Base-by-base conservation (phyloP, 2,329 filamentous ascomycete genomes). In the Neonectria neomacrospora region DNA sequence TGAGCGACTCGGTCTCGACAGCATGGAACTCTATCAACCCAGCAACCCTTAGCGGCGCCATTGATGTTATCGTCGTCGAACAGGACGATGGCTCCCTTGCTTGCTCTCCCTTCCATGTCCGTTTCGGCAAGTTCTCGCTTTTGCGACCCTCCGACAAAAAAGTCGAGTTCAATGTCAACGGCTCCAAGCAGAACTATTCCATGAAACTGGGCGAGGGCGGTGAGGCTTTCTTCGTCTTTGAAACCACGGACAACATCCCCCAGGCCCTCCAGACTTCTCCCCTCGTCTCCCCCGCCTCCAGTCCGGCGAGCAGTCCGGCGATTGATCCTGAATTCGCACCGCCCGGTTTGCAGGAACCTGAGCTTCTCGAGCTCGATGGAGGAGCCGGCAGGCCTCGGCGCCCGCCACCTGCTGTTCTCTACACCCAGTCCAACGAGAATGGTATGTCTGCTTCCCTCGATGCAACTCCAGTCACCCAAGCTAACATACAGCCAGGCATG, bases 21-120 rank as follows among this genome's bases (percentile, higher is more conserved):
- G 95, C 96, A 79, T 99, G 96, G 96, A 99, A 99, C 81, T 97
- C 94, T 26, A 97, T 99, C 85, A 99, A 99, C 80, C 96, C 96
- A 54, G 94, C 96, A 47, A 99, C 96, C 12, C 88, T 99, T 61
- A 97, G 93, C 81, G 96, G 96, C 75, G 96, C 96, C 75, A 98
- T 99, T 81, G 96, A 99, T 85, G 95, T 98, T 72, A 97, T 99
- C 71, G 95, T 99, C 58, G 94, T 99, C 63, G 94, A 99, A 80
- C 94, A 96, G 71, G 93, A 95, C 76, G 96, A 99, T 85, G 96
- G 93, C 82, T 85, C 83, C 42, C 86, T 98, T 61, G 90, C 91
- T 69, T 99, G 96, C 81, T 98, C 95, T 28, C 96, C 96, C 53
- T 99, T 99, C 80, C 96, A 99, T 79, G 96, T 99, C 69, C 94